Evolutionary conservation across 108 stramenopile species (phyloP), one percentile per base, ranked within the genome.

Genomic region (Skeletonema potamos): DNA sequence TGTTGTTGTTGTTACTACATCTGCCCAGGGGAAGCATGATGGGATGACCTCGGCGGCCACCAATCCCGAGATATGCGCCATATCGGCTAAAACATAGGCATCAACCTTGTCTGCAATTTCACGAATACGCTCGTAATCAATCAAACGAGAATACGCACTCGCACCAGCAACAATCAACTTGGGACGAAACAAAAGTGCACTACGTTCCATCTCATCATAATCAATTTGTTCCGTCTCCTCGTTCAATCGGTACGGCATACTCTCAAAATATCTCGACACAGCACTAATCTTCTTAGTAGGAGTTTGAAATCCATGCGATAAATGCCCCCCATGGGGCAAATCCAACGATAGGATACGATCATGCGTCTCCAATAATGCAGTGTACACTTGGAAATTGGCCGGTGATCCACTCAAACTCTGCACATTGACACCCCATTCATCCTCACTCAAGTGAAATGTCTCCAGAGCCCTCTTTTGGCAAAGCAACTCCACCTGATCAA

Each of bases 11-110:
- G 98, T 99, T 15, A 99, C 99, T 39, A 99, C 96, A 87, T 99
- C 99, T n/a, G 96, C 86, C 72, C 86, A 89, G 4, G 94, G 95
- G 66, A 99, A 99, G 82, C 98, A 98, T 12, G 92, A 91, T 6
- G 98, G 98, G 57, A 99, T 94, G 39, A 96, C 96, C 46, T 92
- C 88, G 11, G 98, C 97, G 6, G 98, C 83, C 56, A 99, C 91
- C 34, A 99, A 87, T 36, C 99, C 99, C 6, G 93, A 95, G 85
- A 99, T 99, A 91, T 99, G 99, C 22, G 99, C 99, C 99, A 99
- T 99, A 76, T 99, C 99, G 4, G 97, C 84, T 72, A 99, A 68
- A 66, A 99, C 89, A 65, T 95, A 96, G 17, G 99, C 97, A 33
- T 90, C 93, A 34, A 96, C 93, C 65, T 84, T 74, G 73, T 99